Conservation (phyloP, 139 green algal genomes). For the Chlorella sp. region DNA sequence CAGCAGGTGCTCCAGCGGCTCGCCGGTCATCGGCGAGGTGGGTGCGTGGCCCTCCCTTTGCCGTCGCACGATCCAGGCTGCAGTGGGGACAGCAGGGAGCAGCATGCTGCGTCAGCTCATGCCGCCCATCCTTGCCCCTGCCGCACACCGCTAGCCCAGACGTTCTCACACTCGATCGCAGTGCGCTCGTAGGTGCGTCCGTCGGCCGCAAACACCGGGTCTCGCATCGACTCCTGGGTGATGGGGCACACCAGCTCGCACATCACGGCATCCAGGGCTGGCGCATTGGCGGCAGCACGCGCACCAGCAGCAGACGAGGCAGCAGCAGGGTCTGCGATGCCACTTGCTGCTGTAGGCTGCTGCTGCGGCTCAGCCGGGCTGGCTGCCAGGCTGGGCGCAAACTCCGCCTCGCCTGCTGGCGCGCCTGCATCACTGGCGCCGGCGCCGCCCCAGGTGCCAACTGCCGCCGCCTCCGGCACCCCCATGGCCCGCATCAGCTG, state of each 20-base stretch:
- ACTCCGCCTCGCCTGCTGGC: no score
- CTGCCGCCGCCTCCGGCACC: no score
- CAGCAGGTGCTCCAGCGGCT: neutral
- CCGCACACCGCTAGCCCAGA: neutral
- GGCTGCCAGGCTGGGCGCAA: no score
- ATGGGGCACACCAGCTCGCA: neutral
- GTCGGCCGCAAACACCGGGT: slow-evolving; percentile 1
- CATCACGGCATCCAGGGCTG: neutral
- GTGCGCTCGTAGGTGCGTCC: neutral
- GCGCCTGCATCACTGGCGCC: no score
- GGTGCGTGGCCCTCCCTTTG: neutral
- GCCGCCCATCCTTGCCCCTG: neutral
- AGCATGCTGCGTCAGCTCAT: neutral
- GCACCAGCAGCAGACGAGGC: no score
- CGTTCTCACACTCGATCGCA: neutral
- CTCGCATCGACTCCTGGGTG: neutral
- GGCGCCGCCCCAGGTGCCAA: no score
- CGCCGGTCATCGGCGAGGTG: neutral
- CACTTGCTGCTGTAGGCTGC: no score
- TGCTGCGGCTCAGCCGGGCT: no score
- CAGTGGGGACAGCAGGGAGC: neutral
- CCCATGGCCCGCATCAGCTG: no score
- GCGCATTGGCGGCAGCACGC: no score
- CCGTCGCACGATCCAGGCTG: neutral
- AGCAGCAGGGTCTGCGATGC: no score